phyloP scores from a whole-genome alignment of 2,329 filamentous ascomycete genomes.

The Aureobasidium sp. region DNA sequence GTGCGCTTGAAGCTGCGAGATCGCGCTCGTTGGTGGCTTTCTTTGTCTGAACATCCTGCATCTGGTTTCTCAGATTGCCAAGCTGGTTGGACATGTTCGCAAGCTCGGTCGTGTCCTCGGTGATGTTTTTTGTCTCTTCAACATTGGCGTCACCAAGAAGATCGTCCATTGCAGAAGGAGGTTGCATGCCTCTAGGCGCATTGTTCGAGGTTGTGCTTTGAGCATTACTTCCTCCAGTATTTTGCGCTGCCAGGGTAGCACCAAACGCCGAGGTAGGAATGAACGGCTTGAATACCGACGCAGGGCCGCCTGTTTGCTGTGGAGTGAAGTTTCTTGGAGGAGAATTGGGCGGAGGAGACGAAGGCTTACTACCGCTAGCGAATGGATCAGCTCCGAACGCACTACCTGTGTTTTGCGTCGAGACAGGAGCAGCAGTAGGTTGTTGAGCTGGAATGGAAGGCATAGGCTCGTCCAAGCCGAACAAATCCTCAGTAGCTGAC shows the following conservation, averaged over 20 bases:
- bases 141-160: slow-evolving; percentile 85
- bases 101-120: slow-evolving; percentile 81
- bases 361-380: slow-evolving; percentile 40
- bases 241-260: slow-evolving; percentile 67
- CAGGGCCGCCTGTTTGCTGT: slow-evolving; percentile 27
- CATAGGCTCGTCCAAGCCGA: slow-evolving; percentile 76
- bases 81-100: slow-evolving; percentile 97
- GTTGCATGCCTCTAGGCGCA: slow-evolving; percentile 26
- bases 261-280: slow-evolving; percentile 89
- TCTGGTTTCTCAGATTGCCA: slow-evolving; percentile 81
- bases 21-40: slow-evolving; percentile 73
- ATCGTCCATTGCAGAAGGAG: slow-evolving; percentile 58
- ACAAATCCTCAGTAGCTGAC: slow-evolving; percentile 87
- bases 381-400: slow-evolving; percentile 56
- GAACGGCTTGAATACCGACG: slow-evolving; percentile 74
- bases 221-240: slow-evolving; percentile 55
- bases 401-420: slow-evolving; percentile 65
- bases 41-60: slow-evolving; percentile 85
- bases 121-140: slow-evolving; percentile 80
- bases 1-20: slow-evolving; percentile 68
- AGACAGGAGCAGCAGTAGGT: slow-evolving; percentile 38
- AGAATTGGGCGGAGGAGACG: slow-evolving; percentile 39
- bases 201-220: slow-evolving; percentile 35
- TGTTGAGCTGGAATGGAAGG: slow-evolving; percentile 40
- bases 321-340: slow-evolving; percentile 16